Evolutionary conservation across 208 protist genomes (phyloP).

Genomic region (Chromosphaera perkinsii): DNA sequence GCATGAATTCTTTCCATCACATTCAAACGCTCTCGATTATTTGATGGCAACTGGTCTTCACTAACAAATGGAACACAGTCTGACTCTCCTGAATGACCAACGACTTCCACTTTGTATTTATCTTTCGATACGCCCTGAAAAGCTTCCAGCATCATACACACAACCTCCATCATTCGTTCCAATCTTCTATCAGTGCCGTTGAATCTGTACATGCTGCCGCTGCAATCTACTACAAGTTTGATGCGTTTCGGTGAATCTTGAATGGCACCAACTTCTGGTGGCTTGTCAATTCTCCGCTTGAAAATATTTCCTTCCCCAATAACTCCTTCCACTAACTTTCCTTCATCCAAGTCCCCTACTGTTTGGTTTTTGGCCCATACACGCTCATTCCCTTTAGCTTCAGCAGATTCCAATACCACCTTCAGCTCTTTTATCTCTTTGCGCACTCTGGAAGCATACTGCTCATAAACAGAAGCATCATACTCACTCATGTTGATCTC

Average conservation of each 20-base stretch:
- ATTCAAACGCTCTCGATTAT: constrained; percentile 60
- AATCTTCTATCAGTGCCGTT: constrained; percentile 76
- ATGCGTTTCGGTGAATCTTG: constrained; percentile 69
- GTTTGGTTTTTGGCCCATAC: constrained; percentile 71
- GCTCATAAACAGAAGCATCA: constrained; percentile 1
- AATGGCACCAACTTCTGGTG: constrained; percentile 59
- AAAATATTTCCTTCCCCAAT: constrained; percentile 78
- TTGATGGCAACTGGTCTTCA: not conserved
- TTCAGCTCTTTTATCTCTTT: constrained; percentile 22
- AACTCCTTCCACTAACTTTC: constrained; percentile 78
- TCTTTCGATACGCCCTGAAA: not conserved
- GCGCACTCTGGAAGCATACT: not conserved
- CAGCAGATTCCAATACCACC: constrained; percentile 45
- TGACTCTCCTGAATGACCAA: constrained; percentile 8
- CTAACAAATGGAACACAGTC: too few species aligned
- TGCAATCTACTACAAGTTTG: constrained; percentile 76
- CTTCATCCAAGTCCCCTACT: constrained; percentile 65
- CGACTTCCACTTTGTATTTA: not conserved
- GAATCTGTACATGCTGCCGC: constrained; percentile 77
- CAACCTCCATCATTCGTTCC: constrained; percentile 71
- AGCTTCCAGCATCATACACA: constrained; percentile 70
- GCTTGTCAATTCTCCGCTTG: constrained; percentile 71
- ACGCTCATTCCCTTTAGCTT: constrained; percentile 69
- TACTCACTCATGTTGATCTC: constrained; percentile 36
- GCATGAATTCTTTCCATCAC: constrained; percentile 80